Evolutionary conservation across 2,329 filamentous ascomycete species (phyloP).

Genomic region (Davidsoniella virescens): DNA sequence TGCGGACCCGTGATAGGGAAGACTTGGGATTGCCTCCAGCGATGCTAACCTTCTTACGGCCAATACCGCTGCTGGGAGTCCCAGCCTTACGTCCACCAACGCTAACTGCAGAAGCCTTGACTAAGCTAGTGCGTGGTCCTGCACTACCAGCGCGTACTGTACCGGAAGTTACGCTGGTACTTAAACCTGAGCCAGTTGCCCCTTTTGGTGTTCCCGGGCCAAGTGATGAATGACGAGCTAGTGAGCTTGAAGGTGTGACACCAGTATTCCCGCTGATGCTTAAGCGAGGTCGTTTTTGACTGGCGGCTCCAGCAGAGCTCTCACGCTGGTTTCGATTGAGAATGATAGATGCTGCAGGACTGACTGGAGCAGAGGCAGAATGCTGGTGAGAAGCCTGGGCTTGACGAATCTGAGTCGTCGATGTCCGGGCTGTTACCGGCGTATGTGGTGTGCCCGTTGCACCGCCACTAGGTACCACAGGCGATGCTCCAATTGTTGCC

Average conservation of each 20-base stretch:
- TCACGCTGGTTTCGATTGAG: slow-evolving; percentile 39
- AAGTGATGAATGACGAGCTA: slow-evolving; percentile 46
- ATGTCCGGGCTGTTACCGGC: slow-evolving; percentile 22
- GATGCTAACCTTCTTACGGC: slow-evolving; percentile 31
- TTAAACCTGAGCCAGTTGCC: slow-evolving; percentile 17
- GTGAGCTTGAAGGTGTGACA: slow-evolving; percentile 36
- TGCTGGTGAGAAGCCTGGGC: slow-evolving; percentile 31
- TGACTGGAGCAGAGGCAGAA: slow-evolving; percentile 41
- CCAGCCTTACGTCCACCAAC: slow-evolving; percentile 29
- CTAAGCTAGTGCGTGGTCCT: slow-evolving; percentile 35
- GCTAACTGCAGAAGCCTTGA: slow-evolving; percentile 27
- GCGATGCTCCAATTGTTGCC: slow-evolving; percentile 2
- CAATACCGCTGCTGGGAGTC: slow-evolving; percentile 24
- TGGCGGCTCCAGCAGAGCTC: slow-evolving; percentile 32
- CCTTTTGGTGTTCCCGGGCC: slow-evolving; percentile 46
- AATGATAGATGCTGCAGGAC: slow-evolving; percentile 44
- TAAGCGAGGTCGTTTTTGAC: slow-evolving; percentile 31
- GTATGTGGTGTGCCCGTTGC: slow-evolving; percentile 18
- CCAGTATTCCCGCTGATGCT: slow-evolving; percentile 34
- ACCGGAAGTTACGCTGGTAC: slow-evolving; percentile 16
- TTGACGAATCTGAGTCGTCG: slow-evolving; percentile 32
- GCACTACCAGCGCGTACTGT: slow-evolving; percentile 39
- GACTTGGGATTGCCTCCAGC: slow-evolving; percentile 33
- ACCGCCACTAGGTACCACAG: neutral
- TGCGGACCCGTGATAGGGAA: slow-evolving; percentile 46